phyloP scores from a whole-genome alignment of 495 filamentous ascomycete species.

The Friedmanniomyces simplex region DNA sequence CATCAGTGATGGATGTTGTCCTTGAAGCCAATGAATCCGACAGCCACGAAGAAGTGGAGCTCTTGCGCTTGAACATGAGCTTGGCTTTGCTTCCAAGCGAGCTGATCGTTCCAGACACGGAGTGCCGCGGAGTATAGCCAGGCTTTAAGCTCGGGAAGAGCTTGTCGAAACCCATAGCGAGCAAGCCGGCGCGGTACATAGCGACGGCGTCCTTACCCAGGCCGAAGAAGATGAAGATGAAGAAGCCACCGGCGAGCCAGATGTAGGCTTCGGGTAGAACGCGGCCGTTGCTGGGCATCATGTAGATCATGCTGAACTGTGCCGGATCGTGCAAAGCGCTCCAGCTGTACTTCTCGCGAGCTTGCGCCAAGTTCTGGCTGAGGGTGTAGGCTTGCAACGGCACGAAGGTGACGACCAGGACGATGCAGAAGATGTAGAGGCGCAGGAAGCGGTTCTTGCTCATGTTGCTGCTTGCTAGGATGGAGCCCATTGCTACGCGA shows the following conservation, averaged over 20 bases:
- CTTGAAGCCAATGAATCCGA: neutral
- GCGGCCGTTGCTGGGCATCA: constrained; percentile 45
- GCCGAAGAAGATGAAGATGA: constrained; percentile 72
- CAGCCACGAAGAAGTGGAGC: neutral
- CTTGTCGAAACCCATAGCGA: constrained; percentile 13
- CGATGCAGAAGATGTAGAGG: constrained; percentile 62
- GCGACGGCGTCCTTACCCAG: constrained; percentile 63
- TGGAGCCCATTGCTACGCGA: constrained; percentile 46
- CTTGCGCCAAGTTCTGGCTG: constrained; percentile 27
- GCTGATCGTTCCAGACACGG: neutral
- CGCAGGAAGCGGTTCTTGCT: constrained; percentile 65
- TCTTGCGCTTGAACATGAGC: constrained; percentile 13
- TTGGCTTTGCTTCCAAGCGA: constrained; percentile 19
- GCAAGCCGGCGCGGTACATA: constrained; percentile 53
- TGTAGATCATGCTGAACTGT: constrained; percentile 49
- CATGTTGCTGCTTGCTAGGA: constrained; percentile 47
- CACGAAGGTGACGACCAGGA: constrained; percentile 54
- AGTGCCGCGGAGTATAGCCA: neutral
- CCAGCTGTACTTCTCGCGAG: constrained; percentile 44
- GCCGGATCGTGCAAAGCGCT: constrained; percentile 41
- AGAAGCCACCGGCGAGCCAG: constrained; percentile 45
- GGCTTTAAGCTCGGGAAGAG: constrained; percentile 13
- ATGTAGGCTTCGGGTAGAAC: constrained; percentile 60
- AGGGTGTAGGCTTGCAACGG: constrained; percentile 55
- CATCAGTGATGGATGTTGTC: neutral